These are phyloP conservation scores for Trichoderma atrobrunneum DNA, from an alignment of 2,329 filamentous ascomycete genomes.

Conservation along the genomic window DNA sequence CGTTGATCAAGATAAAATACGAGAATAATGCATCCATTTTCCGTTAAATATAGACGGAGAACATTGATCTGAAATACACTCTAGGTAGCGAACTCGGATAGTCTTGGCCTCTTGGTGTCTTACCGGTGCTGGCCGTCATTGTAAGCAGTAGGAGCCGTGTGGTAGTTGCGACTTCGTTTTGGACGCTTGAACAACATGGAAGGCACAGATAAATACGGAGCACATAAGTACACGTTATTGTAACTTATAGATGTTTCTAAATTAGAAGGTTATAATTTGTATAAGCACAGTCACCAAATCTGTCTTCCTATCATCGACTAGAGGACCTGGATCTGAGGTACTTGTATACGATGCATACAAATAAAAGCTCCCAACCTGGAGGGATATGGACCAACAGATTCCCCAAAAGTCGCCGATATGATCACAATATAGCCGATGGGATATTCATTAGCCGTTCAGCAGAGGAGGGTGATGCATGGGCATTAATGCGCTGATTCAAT, in stretches of 20 bases:
- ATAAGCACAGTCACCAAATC: not conserved
- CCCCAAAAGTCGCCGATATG: not conserved
- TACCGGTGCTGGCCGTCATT: not conserved
- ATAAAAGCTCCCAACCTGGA: not conserved
- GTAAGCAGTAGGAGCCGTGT: not conserved
- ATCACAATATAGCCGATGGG: not conserved
- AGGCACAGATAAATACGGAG: not conserved
- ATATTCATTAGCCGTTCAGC: no score
- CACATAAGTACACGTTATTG: no score
- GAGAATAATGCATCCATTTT: not conserved
- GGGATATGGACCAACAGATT: not conserved
- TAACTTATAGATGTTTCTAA: no score
- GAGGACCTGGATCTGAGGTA: not conserved
- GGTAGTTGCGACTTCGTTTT: not conserved
- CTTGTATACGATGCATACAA: not conserved
- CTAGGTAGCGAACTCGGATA: not conserved
- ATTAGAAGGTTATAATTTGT: not conserved
- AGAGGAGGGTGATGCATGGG: not conserved
- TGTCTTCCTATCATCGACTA: not conserved
- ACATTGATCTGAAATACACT: not conserved
- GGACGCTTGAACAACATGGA: not conserved
- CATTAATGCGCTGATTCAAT: not conserved
- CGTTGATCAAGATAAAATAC: not conserved
- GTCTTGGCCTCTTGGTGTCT: not conserved
- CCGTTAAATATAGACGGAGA: not conserved